These are phyloP conservation scores for Silene coronaria DNA, from an alignment of 179 eudicot genomes.

Conservation along the genomic window DNA sequence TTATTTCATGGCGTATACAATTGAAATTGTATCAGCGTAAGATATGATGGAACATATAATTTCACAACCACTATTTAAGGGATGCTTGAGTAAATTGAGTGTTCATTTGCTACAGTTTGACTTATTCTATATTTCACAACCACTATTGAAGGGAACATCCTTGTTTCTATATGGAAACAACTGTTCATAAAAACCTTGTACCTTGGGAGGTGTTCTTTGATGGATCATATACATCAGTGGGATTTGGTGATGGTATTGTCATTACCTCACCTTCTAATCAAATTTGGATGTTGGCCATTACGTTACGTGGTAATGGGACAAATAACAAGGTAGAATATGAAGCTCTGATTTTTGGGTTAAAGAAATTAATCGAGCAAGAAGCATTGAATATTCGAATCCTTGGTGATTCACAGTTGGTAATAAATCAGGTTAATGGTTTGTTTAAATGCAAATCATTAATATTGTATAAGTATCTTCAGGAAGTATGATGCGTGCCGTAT, in stretches of 20 bases:
- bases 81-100: neutral
- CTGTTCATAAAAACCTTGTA: neutral
- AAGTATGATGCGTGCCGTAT: no score
- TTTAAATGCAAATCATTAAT: neutral
- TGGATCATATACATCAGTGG: neutral
- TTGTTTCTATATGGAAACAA: neutral
- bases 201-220: neutral
- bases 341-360: neutral
- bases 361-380: no score
- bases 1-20: neutral
- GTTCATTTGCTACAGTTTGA: neutral
- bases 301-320: neutral
- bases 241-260: neutral
- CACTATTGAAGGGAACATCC: neutral
- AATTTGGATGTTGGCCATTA: neutral
- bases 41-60: neutral
- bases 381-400: neutral
- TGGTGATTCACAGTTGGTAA: neutral
- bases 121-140: neutral
- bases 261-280: neutral
- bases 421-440: neutral
- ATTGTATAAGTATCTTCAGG: neutral
- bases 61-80: neutral
- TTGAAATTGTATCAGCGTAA: neutral
- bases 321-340: neutral